Base-by-base conservation (phyloP, 768 basidiomycete genomes). In the Leccinum variicolor region DNA sequence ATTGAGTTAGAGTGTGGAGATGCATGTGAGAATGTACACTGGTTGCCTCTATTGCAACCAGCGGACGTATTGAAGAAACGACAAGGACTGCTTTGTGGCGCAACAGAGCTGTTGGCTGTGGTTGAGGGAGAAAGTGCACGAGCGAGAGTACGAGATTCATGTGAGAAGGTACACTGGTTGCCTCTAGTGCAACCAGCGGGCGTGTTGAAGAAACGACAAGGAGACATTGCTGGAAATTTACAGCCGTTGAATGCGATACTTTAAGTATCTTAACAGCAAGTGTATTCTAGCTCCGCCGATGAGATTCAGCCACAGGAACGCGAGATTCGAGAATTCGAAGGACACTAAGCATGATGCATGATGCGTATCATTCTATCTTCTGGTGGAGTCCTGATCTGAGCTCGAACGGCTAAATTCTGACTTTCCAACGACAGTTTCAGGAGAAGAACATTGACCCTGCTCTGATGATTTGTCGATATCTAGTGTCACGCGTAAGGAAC, bases 111-210 rank as follows among this genome's bases (percentile, higher is more conserved):
- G 28, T 28, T 10, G 26, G 47, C 64, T 55, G 56, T 55, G 45
- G 57, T 56, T 34, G 56, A 19, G 6, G 55, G 57, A 25, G 62
- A 49, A 3, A 48, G 52, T 11, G 54, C 52, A 28, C 39, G 50
- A 33, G 31, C 31, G 8, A 31, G 21, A 17, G 57, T 69, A 60
- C 3, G 57, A 9, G 57, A 25, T 2, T 66, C 36, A 39, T 75
- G 76, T 15, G 61, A 31, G 55, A 73, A 84, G 2, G 13, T 63
- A 61, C 83, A 84, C 14, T 66, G 60, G 25, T 53, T 58, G 50
- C 82, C 83, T 36, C 62, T 55, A n/a, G 73, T 70, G 66, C 84
- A 85, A 29, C 84, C 83, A 31, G 73, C 66, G 8, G 79, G 76
- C 7, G 55, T 68, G 63, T 68, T 76, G 65, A 74, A 72, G 53